These are phyloP conservation scores for Hyparrhenia diplandra DNA, from an alignment of 176 grass and related monocot genomes.

Conservation along the genomic window DNA sequence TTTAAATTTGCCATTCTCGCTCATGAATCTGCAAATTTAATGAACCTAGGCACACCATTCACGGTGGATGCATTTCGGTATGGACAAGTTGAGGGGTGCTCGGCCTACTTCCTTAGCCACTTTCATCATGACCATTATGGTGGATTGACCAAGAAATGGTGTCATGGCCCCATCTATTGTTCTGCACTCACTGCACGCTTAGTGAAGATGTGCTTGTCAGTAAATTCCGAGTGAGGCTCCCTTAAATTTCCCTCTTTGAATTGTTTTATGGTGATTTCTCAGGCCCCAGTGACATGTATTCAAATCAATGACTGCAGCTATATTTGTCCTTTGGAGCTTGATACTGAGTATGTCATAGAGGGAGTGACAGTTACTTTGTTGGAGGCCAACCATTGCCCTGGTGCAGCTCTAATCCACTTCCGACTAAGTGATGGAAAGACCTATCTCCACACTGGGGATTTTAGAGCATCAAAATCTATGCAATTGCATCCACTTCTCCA, in stretches of 20 bases:
- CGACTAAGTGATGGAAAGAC: conserved; percentile 46
- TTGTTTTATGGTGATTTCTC: neutral
- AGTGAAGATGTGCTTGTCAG: conserved; percentile 58
- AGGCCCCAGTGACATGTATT: neutral
- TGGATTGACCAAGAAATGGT: conserved; percentile 73
- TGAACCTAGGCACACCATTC: conserved; percentile 51
- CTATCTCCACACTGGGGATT: conserved; percentile 76
- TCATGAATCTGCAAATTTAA: neutral
- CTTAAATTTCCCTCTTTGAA: neutral
- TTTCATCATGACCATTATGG: conserved; percentile 74
- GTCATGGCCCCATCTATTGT: conserved; percentile 74
- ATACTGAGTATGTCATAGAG: conserved; percentile 57
- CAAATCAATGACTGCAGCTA: conserved; percentile 37
- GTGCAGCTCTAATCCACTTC: conserved; percentile 66
- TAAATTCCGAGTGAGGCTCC: conserved; percentile 42
- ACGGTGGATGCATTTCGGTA: conserved; percentile 78
- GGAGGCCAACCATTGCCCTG: conserved; percentile 79
- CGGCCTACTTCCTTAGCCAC: conserved; percentile 70
- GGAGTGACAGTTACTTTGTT: conserved; percentile 58
- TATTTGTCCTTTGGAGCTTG: conserved; percentile 56
- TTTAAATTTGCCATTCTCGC: neutral
- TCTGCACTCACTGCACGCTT: conserved; percentile 62
- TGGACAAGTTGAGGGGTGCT: conserved; percentile 50
- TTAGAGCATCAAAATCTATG: conserved; percentile 67
- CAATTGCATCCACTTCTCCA: conserved; percentile 55